Evolutionary conservation across 179 eudicot genomes (phyloP), one percentile per base, ranked within the genome.

Genomic region (Beta corolliflora): DNA sequence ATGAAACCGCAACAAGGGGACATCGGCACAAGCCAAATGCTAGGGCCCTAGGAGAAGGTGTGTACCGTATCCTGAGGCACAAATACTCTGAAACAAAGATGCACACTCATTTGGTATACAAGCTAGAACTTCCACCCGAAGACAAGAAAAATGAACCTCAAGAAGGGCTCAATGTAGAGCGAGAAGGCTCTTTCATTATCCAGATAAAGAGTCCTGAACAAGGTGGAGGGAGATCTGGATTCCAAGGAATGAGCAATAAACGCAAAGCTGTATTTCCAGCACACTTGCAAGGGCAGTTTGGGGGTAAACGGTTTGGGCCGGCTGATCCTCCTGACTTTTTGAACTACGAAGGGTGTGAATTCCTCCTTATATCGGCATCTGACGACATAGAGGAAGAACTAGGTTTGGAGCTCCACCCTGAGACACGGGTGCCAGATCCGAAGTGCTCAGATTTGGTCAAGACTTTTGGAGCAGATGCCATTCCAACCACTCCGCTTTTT

Each of bases 291-390:
- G 97, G 90, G 6, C 82, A 53, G 14, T 82, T 89, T 48, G 97
- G 97, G 29, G 80, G 80, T 25, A 73, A 61, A 52, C 78, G 87
- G 3, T 94, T n/a, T 64, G 65, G 36, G 31, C 85, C 89, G 1
- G 95, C 92, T 50, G 94, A 92, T 67, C 98, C 98, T 1, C 90
- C 94, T 0, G 97, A 93, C 71, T 90, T 93, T 63, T 83, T 94
- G 14, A 93, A 93, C 87, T 93, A 91, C 58, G 95, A 93, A 79
- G 98, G 98, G 23, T 93, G 98, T n/a, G 94, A 93, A 79, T 85
- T 94, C 52, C 75, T 93, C 80, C 80, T 94, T 55, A 89, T 93
- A 71, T 75, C 92, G 5, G 98, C 97, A 14, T 90, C 95, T 0
- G 97, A 93, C 75, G 86, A 91, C 66, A 78, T 91, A 31, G 89